Conservation (phyloP, 148 eudicot species). For the Pouteria glomerata region DNA sequence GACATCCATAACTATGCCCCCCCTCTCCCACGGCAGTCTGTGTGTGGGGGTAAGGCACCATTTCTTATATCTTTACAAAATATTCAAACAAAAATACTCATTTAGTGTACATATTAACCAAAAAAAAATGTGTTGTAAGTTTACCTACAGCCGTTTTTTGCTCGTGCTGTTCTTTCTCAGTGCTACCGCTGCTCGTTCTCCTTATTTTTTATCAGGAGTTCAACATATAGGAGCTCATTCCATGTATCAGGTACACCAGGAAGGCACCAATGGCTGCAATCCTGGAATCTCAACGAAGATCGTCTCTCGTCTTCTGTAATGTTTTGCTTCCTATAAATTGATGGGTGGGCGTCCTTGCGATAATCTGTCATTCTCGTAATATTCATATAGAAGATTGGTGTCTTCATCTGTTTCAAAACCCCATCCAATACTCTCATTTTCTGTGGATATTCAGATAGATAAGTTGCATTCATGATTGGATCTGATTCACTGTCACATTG, state of each 20-base stretch:
- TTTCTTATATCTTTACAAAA: too few relatives aligned
- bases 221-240: constrained; percentile 63
- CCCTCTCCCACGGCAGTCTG: too few relatives aligned
- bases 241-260: constrained; percentile 87
- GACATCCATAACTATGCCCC: too few relatives aligned
- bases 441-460: constrained; percentile 29
- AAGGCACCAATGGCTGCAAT: constrained; percentile 90
- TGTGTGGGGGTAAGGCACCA: too few relatives aligned
- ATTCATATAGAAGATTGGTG: constrained; percentile 51
- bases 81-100: too few relatives aligned
- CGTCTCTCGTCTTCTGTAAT: constrained; percentile 41
- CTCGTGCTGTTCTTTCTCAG: constrained; percentile 3
- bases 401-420: constrained; percentile 34
- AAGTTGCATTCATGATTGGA: constrained; percentile 41
- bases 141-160: constrained; percentile 15
- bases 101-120: neutral
- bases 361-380: constrained; percentile 60
- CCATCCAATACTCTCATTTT: constrained; percentile 40
- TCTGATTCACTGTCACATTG: constrained; percentile 53
- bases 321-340: constrained; percentile 42
- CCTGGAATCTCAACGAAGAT: constrained; percentile 43
- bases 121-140: neutral
- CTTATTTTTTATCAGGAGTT: constrained; percentile 38
- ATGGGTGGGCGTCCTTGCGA: constrained; percentile 76
- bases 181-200: constrained; percentile 16